phyloP scores from a whole-genome alignment of 2,329 filamentous ascomycete genomes.

The Pseudogymnoascus sp. region DNA sequence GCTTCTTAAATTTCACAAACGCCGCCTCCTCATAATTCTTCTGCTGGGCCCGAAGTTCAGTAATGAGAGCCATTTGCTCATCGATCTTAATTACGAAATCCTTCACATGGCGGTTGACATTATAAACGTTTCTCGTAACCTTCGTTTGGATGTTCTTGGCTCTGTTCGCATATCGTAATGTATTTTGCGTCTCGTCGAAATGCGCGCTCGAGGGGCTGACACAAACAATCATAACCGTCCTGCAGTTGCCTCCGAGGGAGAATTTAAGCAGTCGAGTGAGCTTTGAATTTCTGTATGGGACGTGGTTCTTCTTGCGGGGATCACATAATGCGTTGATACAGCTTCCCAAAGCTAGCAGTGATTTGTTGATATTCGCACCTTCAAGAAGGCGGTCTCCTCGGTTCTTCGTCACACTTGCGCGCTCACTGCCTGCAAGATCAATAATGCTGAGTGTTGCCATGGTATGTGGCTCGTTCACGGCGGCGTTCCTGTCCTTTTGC shows the following conservation, averaged over 20 bases:
- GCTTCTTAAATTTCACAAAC: slow-evolving; percentile 85
- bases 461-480: slow-evolving; percentile 88
- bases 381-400: slow-evolving; percentile 83
- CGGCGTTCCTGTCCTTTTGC: slow-evolving; percentile 87
- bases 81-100: slow-evolving; percentile 99
- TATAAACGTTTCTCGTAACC: slow-evolving; percentile 97
- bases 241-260: slow-evolving; percentile 94
- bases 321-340: slow-evolving; percentile 99
- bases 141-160: slow-evolving; percentile 99
- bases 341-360: slow-evolving; percentile 83
- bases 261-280: slow-evolving; percentile 94
- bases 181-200: slow-evolving; percentile 98
- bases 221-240: slow-evolving; percentile 99
- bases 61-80: slow-evolving; percentile 95
- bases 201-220: slow-evolving; percentile 94
- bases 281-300: slow-evolving; percentile 96
- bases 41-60: slow-evolving; percentile 87
- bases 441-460: slow-evolving; percentile 99
- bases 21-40: slow-evolving; percentile 78
- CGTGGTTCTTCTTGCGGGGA: slow-evolving; percentile 80
- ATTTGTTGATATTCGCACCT: slow-evolving; percentile 99
- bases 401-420: slow-evolving; percentile 95
- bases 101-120: slow-evolving; percentile 98
- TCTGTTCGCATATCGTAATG: slow-evolving; percentile 89
- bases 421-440: slow-evolving; percentile 90